Percentiles rank a stretch among this genome's conserved stretches.
These are phyloP conservation scores for Diaporthe eres DNA, from an alignment of 2,329 filamentous ascomycete species.

Conservation along the genomic window DNA sequence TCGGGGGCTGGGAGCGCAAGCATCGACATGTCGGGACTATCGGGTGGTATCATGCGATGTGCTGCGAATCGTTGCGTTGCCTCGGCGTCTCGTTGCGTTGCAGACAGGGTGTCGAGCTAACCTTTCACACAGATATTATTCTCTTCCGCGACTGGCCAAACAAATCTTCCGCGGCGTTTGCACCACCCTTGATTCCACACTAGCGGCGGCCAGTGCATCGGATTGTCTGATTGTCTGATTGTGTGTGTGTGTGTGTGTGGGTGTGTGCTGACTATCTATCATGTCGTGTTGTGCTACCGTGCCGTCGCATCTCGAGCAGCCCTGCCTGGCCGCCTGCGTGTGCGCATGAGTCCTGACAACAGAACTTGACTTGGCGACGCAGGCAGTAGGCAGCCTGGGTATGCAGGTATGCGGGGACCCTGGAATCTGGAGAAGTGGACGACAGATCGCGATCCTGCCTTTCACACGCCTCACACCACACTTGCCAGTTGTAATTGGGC, in stretches of 20 bases:
- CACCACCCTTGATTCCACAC: conserved; percentile 24
- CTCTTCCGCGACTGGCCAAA: conserved; percentile 24
- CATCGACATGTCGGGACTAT: background rate
- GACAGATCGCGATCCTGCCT: conserved; percentile 25
- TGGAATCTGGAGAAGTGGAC: conserved; percentile 27
- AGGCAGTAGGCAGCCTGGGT: background rate
- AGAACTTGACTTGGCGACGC: conserved; percentile 12
- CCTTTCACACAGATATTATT: conserved; percentile 15
- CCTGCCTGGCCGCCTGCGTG: conserved; percentile 2
- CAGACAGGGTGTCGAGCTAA: conserved; percentile 1
- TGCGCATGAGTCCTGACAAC: conserved; percentile 19
- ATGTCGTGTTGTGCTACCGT: conserved; percentile 17
- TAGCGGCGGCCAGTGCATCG: conserved; percentile 22
- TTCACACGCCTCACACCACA: background rate
- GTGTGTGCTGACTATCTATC: conserved; percentile 24
- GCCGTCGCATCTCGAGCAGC: background rate
- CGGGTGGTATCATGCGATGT: conserved; percentile 12
- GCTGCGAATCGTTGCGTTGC: background rate
- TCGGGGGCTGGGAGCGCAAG: conserved; percentile 1
- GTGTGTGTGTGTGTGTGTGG: background rate
- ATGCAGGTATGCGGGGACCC: conserved; percentile 15
- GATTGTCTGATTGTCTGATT: background rate
- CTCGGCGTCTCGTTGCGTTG: background rate
- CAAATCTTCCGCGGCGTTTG: background rate
- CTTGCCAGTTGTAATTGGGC: background rate